Percentiles rank a stretch among this genome's conserved stretches.
Evolutionary conservation across 768 basidiomycete species (phyloP).

Genomic region (Melanogaster broomeanus): DNA sequence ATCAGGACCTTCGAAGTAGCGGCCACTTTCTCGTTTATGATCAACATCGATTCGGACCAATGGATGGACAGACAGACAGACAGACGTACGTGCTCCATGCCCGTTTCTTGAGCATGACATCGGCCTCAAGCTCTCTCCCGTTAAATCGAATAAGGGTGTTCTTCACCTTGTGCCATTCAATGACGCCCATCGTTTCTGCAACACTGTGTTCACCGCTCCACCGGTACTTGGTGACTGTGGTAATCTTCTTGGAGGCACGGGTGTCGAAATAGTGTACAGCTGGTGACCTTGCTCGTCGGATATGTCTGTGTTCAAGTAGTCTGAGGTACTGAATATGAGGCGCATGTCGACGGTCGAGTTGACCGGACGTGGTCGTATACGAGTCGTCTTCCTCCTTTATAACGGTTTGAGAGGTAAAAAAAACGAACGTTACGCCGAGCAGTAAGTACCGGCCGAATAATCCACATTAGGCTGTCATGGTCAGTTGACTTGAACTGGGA

Average conservation of each 20-base stretch:
- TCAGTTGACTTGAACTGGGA: too few relatives aligned
- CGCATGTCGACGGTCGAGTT: constrained; percentile 13
- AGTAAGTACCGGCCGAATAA: too few relatives aligned
- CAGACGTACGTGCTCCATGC: constrained; percentile 18
- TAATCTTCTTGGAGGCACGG: constrained; percentile 12
- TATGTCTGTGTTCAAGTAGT: constrained; percentile 23
- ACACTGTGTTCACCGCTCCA: constrained; percentile 13
- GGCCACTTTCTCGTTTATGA: constrained; percentile 19
- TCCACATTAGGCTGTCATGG: too few relatives aligned
- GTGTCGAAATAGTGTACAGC: constrained; percentile 22
- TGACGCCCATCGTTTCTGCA: constrained; percentile 23
- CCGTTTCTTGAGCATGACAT: constrained; percentile 13
- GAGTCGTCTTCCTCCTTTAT: not conserved
- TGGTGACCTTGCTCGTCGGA: constrained; percentile 18
- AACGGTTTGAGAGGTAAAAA: too few relatives aligned
- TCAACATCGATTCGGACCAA: not conserved
- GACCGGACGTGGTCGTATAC: not conserved
- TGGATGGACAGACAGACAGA: not conserved
- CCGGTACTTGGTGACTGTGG: constrained; percentile 27
- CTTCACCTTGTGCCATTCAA: constrained; percentile 24
- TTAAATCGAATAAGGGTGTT: constrained; percentile 15
- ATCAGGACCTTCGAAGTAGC: constrained; percentile 35
- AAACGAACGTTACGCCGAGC: too few relatives aligned
- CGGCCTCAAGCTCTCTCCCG: constrained; percentile 9
- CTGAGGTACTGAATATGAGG: constrained; percentile 19